Evolutionary conservation across 2,329 filamentous ascomycete species (phyloP).

Genomic region (Dendrostoma leiphaemia): DNA sequence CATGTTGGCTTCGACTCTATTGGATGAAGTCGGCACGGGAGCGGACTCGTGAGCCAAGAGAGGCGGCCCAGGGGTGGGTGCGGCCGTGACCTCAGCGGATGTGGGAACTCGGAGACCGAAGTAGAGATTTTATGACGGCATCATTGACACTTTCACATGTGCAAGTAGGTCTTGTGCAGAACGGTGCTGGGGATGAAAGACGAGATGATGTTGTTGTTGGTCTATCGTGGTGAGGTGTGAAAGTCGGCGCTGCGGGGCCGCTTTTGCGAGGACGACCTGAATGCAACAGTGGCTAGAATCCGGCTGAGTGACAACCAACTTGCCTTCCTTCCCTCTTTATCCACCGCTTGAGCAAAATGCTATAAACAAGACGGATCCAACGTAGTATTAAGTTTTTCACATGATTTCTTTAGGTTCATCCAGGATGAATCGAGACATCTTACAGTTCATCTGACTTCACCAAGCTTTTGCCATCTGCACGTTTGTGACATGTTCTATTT

Average conservation of each 20-base stretch:
- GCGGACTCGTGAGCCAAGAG: neutral
- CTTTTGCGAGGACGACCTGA: neutral
- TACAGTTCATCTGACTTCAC: neutral
- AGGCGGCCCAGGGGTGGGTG: neutral
- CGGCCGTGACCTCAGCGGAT: neutral
- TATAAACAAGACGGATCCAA: no score
- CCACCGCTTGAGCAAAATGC: no score
- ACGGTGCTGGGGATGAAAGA: neutral
- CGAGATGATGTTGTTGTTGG: neutral
- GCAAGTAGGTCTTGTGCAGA: neutral
- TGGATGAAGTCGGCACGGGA: neutral
- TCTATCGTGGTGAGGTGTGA: neutral
- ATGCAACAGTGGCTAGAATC: neutral
- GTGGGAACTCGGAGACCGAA: neutral
- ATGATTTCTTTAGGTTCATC: neutral
- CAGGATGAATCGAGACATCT: no score
- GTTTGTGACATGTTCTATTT: neutral
- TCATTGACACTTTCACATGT: neutral
- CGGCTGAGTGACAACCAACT: neutral
- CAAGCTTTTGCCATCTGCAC: neutral
- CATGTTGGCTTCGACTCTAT: slow-evolving; percentile 39
- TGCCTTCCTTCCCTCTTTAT: neutral
- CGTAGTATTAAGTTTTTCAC: no score
- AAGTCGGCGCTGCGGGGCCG: neutral
- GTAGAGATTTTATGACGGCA: neutral